Evolutionary conservation across 1,284 basidiomycete genomes (phyloP).

Genomic region (Butyriboletus appendiculatus): DNA sequence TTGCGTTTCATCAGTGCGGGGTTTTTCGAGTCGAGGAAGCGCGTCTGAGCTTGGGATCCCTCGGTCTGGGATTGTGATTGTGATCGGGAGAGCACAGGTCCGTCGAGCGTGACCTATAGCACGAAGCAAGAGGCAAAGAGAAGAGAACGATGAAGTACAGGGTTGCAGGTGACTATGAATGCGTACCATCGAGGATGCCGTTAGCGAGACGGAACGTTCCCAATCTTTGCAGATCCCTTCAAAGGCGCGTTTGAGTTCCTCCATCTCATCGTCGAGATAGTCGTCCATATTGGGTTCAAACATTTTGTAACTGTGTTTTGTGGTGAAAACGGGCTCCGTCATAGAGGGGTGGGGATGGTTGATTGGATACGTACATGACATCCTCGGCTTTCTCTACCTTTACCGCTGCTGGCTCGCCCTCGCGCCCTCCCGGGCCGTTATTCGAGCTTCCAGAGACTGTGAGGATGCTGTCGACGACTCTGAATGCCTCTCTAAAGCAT

Average conservation of each 20-base stretch:
- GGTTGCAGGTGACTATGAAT: not conserved
- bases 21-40: constrained; percentile 84
- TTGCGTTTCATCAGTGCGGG: constrained; percentile 92
- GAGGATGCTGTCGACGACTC: constrained; percentile 79
- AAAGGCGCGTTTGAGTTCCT: constrained; percentile 75
- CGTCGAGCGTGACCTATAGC: constrained; percentile 10
- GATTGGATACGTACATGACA: constrained; percentile 60
- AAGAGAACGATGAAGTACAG: not conserved
- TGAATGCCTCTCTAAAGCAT: constrained; percentile 86
- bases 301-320: constrained; percentile 72
- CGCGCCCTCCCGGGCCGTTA: not conserved
- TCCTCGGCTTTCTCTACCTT: constrained; percentile 66
- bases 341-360: not conserved
- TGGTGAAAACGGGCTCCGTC: not conserved
- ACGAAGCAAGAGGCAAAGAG: not conserved
- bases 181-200: constrained; percentile 16
- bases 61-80: not conserved
- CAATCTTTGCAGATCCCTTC: constrained; percentile 78
- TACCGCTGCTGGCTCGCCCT: constrained; percentile 32
- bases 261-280: constrained; percentile 92
- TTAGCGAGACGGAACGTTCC: constrained; percentile 61
- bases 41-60: constrained; percentile 46
- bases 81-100: constrained; percentile 7
- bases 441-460: constrained; percentile 41
- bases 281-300: constrained; percentile 96